Conservation (phyloP, 768 basidiomycete genomes). For the Hypholoma fasciculare region DNA sequence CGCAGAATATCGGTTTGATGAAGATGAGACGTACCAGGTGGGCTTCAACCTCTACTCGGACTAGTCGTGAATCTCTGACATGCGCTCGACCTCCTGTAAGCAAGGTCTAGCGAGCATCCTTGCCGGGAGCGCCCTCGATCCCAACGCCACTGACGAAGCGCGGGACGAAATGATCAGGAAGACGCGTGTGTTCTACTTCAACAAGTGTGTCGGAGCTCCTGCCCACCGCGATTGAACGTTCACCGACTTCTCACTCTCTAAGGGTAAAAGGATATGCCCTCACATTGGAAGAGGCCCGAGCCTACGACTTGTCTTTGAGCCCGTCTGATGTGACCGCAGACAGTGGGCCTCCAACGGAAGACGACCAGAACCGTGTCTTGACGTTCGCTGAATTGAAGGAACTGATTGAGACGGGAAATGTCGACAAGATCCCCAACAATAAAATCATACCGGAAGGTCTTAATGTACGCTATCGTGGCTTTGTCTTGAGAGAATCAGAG, state of each 20-base stretch:
- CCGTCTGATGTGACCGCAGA: background rate
- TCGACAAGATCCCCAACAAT: constrained; percentile 79
- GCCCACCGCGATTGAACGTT: background rate
- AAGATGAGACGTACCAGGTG: constrained; percentile 64
- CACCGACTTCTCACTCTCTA: background rate
- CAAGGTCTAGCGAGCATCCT: constrained; percentile 65
- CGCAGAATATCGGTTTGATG: constrained; percentile 42
- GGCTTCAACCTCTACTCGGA: constrained; percentile 3
- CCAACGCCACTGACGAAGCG: constrained; percentile 31
- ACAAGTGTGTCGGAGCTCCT: constrained; percentile 41
- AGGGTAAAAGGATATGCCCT: constrained; percentile 43
- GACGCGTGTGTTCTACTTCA: constrained; percentile 74
- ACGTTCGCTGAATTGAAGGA: constrained; percentile 69
- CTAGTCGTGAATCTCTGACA: background rate
- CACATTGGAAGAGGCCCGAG: constrained; percentile 40
- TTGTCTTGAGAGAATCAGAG: background rate
- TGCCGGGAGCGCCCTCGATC: constrained; percentile 36
- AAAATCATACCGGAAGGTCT: constrained; percentile 65
- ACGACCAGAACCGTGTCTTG: constrained; percentile 43
- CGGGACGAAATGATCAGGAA: constrained; percentile 49
- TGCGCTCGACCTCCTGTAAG: constrained; percentile 34
- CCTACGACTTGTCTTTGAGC: constrained; percentile 29
- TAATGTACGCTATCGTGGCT: constrained; percentile 46
- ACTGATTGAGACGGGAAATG: constrained; percentile 69
- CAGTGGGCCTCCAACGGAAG: background rate